Percentiles rank a stretch among this genome's conserved stretches.
Conservation (phyloP, 805 yeast species). For the Candida sithepensis region DNA sequence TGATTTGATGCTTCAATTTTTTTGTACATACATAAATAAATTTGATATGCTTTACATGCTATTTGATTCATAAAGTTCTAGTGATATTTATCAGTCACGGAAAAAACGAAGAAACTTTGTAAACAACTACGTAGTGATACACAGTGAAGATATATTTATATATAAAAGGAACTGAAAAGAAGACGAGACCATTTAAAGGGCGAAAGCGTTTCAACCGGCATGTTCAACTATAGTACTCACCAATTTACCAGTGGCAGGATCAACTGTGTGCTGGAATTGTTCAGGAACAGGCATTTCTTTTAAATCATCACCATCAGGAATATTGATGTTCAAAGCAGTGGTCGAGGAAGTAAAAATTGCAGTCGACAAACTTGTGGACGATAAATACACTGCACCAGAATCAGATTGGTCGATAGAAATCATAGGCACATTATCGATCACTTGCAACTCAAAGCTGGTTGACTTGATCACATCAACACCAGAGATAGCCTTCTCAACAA, state of each 20-base stretch:
- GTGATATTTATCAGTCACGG: not conserved
- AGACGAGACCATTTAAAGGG: not conserved
- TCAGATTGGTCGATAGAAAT: conserved; percentile 86
- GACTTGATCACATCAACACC: conserved; percentile 88
- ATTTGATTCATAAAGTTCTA: not conserved
- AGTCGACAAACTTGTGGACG: conserved; percentile 64
- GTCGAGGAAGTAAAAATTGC: conserved; percentile 83
- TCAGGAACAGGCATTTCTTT: conserved; percentile 86
- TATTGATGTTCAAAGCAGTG: conserved; percentile 79
- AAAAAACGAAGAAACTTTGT: not conserved
- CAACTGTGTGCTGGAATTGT: conserved; percentile 74
- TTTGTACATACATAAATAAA: not conserved
- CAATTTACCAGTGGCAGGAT: conserved; percentile 51
- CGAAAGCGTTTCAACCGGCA: conserved; percentile 47
- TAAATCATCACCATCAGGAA: conserved; percentile 75
- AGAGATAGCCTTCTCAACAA: conserved; percentile 80
- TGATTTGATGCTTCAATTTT: not conserved
- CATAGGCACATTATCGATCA: conserved; percentile 77
- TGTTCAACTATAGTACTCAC: conserved; percentile 76
- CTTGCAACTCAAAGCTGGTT: conserved; percentile 76
- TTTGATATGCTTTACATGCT: too few species aligned
- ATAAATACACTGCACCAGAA: conserved; percentile 76
- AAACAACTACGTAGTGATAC: not conserved
- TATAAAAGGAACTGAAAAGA: not conserved
- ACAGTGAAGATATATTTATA: not conserved